These are phyloP conservation scores for Rhodamnia rubescens DNA, from an alignment of 345 rosid species.

Conservation along the genomic window DNA sequence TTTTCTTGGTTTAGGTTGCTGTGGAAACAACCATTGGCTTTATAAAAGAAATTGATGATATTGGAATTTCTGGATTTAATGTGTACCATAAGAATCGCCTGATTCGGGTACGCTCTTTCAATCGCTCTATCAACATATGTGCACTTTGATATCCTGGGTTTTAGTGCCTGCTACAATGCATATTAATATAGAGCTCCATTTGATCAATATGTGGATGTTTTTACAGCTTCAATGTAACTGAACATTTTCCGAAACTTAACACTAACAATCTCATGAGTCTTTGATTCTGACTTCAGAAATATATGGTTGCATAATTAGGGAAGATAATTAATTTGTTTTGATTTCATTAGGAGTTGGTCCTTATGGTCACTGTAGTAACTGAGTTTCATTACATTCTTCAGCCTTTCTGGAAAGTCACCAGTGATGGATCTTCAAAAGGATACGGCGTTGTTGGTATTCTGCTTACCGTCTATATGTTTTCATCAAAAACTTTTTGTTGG, in stretches of 20 bases:
- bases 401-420: slow-evolving; percentile 92
- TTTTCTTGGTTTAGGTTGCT: slow-evolving; percentile 24
- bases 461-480: not conserved
- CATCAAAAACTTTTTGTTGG: not conserved
- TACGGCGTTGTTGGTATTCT: slow-evolving; percentile 67
- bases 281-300: not conserved
- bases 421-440: slow-evolving; percentile 42
- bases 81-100: slow-evolving; percentile 94
- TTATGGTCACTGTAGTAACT: not conserved
- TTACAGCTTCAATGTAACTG: not conserved
- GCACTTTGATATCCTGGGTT: not conserved
- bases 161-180: not conserved
- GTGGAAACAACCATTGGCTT: slow-evolving; percentile 74
- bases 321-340: not conserved
- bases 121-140: not conserved
- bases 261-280: not conserved
- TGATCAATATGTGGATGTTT: not conserved
- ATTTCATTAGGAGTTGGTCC: not conserved
- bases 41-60: slow-evolving; percentile 53
- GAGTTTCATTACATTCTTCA: slow-evolving; percentile 9
- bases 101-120: slow-evolving; percentile 49
- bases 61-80: slow-evolving; percentile 52
- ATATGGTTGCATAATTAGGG: not conserved
- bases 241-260: not conserved
- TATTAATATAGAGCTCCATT: not conserved